Evolutionary conservation across 31 red algal species (phyloP).

Genomic region (Odonthalia washingtoniensis): DNA sequence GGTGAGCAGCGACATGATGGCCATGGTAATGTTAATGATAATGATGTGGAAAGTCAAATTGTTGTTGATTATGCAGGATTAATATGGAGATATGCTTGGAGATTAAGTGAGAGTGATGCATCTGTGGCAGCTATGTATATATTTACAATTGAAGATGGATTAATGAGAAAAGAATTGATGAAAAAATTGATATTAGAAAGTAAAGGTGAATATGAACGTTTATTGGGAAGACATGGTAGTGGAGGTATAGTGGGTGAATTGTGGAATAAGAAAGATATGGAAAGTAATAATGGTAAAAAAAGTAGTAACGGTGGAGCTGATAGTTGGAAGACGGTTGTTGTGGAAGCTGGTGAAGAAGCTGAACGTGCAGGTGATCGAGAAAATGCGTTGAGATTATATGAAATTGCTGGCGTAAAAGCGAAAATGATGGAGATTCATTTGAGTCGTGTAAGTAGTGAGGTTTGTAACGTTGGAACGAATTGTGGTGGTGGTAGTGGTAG

Average conservation of each 20-base stretch:
- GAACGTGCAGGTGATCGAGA: slow-evolving; percentile 53
- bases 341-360: slow-evolving; percentile 50
- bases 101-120: slow-evolving; percentile 41
- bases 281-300: neutral
- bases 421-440: slow-evolving; percentile 55
- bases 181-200: slow-evolving; percentile 51
- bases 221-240: slow-evolving; percentile 23
- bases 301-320: slow-evolving; percentile 30
- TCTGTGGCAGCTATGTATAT: slow-evolving; percentile 49
- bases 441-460: slow-evolving; percentile 29
- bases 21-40: no score
- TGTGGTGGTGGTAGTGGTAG: neutral
- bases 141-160: slow-evolving; percentile 49
- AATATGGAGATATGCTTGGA: slow-evolving; percentile 53
- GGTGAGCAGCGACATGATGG: neutral
- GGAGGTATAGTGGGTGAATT: slow-evolving; percentile 46
- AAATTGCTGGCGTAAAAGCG: slow-evolving; percentile 40
- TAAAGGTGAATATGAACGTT: slow-evolving; percentile 40
- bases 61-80: slow-evolving; percentile 42
- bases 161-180: slow-evolving; percentile 40
- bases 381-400: slow-evolving; percentile 42
- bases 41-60: neutral
- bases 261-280: neutral
- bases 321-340: slow-evolving; percentile 46
- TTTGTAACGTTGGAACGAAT: slow-evolving; percentile 16